These are phyloP conservation scores for Boletus tomentosulus DNA, from an alignment of 768 basidiomycete species.

Conservation along the genomic window DNA sequence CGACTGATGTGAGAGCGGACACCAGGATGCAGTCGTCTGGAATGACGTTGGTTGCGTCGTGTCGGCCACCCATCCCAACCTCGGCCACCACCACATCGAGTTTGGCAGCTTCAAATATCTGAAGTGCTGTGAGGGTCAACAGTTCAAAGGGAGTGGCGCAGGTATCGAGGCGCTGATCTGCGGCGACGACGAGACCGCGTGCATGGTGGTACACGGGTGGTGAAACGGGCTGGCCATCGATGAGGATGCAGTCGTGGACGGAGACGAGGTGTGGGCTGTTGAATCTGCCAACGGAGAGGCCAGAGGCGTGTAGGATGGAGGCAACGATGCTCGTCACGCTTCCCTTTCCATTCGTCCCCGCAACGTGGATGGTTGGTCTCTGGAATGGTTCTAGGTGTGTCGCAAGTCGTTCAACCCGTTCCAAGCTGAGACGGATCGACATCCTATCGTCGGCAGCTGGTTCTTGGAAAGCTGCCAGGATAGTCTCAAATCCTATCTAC, in stretches of 20 bases:
- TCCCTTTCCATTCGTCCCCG: conserved; percentile 97
- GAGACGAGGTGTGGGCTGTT: conserved; percentile 90
- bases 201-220: conserved; percentile 44
- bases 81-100: conserved; percentile 86
- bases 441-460: conserved; percentile 23
- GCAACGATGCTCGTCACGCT: conserved; percentile 82
- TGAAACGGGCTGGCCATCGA: conserved; percentile 56
- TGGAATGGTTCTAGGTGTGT: conserved; percentile 54
- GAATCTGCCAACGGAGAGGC: conserved; percentile 71
- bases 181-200: conserved; percentile 43
- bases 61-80: conserved; percentile 90
- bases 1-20: conserved; percentile 82
- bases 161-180: conserved; percentile 41
- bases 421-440: conserved; percentile 68
- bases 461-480: no score
- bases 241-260: conserved; percentile 68
- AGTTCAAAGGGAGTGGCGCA: conserved; percentile 77
- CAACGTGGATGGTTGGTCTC: conserved; percentile 83
- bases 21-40: conserved; percentile 63
- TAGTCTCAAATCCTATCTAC: no score
- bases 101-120: conserved; percentile 61
- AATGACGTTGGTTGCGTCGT: conserved; percentile 92
- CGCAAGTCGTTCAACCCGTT: conserved; percentile 53
- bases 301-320: conserved; percentile 60
- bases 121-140: conserved; percentile 75